A percentile compares a stretch with the other conserved stretches of the same genome.
Conservation (phyloP, 202 grass and related monocot species). For the Miscanthus sacchariflorus region DNA sequence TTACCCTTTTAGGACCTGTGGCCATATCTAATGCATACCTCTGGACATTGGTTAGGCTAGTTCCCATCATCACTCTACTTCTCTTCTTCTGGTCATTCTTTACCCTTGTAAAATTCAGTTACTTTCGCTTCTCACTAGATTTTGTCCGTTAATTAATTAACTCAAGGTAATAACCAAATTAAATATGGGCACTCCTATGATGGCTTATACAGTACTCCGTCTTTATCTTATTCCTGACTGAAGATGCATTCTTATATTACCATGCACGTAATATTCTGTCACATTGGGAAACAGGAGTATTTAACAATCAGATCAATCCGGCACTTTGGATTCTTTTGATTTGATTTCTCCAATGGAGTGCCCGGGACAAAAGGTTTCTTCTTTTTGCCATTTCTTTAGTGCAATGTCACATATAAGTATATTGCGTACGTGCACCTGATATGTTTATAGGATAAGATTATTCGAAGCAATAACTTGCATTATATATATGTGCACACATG, state of each 20-base stretch:
- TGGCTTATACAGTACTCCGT: neutral
- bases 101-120: neutral
- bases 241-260: neutral
- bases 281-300: neutral
- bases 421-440: neutral
- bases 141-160: neutral
- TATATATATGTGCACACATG: neutral
- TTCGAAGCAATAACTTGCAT: conserved; percentile 19
- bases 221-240: neutral
- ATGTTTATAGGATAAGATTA: neutral
- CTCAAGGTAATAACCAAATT: neutral
- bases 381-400: conserved; percentile 44
- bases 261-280: neutral
- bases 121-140: neutral
- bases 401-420: conserved; percentile 10
- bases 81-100: conserved; percentile 16
- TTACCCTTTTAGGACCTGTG: neutral
- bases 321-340: neutral
- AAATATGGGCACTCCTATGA: neutral
- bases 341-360: conserved; percentile 22
- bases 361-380: neutral
- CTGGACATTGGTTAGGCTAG: neutral
- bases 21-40: neutral
- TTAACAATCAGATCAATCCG: conserved; percentile 10
- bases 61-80: conserved; percentile 2